These are phyloP conservation scores for Triangularia verruculosa DNA, from an alignment of 2,329 filamentous ascomycete genomes.

Conservation along the genomic window DNA sequence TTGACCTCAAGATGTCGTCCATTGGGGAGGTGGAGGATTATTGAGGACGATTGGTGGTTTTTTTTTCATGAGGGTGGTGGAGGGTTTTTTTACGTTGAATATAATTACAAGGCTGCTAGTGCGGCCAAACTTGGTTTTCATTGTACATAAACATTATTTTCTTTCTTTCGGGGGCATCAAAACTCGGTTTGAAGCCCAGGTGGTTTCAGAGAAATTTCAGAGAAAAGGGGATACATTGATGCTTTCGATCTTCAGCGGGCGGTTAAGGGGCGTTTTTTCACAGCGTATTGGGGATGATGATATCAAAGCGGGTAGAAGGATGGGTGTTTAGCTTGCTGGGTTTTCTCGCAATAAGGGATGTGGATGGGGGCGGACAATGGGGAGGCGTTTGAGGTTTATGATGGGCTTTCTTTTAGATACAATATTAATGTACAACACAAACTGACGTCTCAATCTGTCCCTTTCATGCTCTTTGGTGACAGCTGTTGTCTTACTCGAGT, in stretches of 20 bases:
- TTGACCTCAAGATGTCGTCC: slow-evolving; percentile 35
- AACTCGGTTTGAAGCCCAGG: neutral
- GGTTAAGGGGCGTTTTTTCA: neutral
- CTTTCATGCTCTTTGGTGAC: too few relatives aligned
- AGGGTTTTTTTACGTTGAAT: too few relatives aligned
- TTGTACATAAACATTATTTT: neutral
- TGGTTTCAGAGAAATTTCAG: neutral
- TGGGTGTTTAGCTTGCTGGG: too few relatives aligned
- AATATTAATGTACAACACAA: neutral
- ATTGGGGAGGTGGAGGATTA: slow-evolving; percentile 37
- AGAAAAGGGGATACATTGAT: neutral
- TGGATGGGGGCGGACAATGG: too few relatives aligned
- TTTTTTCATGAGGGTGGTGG: neutral
- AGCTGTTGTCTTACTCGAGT: too few relatives aligned
- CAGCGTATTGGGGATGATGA: neutral
- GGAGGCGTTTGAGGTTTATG: neutral
- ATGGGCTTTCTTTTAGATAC: neutral
- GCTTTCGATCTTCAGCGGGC: too few relatives aligned
- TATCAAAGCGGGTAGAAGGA: neutral
- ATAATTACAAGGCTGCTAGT: neutral
- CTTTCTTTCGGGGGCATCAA: neutral
- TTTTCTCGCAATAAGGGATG: neutral
- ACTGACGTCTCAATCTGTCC: too few relatives aligned
- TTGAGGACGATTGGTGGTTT: neutral
- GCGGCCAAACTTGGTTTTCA: neutral